Evolutionary conservation across 495 filamentous ascomycete genomes (phyloP), one percentile per base, ranked within the genome.

Genomic region (Tuber indicum): DNA sequence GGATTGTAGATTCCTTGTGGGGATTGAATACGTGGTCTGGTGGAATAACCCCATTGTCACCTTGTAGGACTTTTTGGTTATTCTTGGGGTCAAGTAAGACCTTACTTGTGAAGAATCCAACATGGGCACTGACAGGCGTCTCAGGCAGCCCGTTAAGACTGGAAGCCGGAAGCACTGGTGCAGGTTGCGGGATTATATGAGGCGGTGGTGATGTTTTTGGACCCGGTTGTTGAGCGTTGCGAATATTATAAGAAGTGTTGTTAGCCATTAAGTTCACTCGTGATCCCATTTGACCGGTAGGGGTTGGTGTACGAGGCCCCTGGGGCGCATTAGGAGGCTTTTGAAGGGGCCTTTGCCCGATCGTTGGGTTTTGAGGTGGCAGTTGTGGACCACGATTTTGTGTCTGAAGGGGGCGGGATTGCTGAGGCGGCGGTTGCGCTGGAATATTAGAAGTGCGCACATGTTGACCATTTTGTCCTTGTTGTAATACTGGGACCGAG

Each of bases 61-160:
- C 75, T 39, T 77, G 79, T 23, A 78, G 72, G 41, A 80, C 70
- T 41, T 82, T 82, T 41, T 78, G 71, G 19, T 82, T 78, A n/a
- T 75, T 70, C 36, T 82, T 76, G 32, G 77, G 71, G 45, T 75
- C 70, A 42, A 84, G 69, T 23, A 83, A 79, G 19, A 77, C 82
- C 72, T 80, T 75, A 7, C 80, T 82, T 45, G 79, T 83, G 71
- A 80, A 82, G 46, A 84, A 84, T 23, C 79, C 82, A 36, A 80
- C 44, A 74, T 17, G 73, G 70, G 72, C 74, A 47, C 79, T 82
- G 16, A 42, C 72, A 36, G 81, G 76, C 2, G 81, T 79, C 49
- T 79, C 76, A 4, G 80, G 79, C 43, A 77, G 74, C 41, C 26
- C 43, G 39, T 74, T 80, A 49, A 81, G 72, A 19, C 78, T 77